phyloP scores from a whole-genome alignment of 2,329 filamentous ascomycete species.

The Plectosphaerella cucumerina region DNA sequence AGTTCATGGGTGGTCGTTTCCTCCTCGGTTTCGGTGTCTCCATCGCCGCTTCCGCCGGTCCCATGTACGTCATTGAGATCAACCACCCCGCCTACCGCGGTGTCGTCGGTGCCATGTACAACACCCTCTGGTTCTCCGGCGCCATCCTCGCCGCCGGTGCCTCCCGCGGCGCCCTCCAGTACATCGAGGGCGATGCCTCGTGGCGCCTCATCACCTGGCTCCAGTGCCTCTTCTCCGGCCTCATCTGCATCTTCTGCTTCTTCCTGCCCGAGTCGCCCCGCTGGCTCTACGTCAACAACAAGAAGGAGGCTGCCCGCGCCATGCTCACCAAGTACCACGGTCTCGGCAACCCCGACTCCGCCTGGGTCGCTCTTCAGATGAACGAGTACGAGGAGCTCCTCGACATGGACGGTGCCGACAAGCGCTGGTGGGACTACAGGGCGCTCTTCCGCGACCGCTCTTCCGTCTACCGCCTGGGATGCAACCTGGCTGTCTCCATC shows the following conservation, averaged over 20 bases:
- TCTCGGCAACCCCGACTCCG: conserved; percentile 30
- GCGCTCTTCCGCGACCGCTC: conserved; percentile 35
- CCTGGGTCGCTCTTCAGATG: conserved; percentile 30
- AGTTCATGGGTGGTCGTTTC: conserved; percentile 55
- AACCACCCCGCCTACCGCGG: conserved; percentile 60
- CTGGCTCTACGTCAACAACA: conserved; percentile 33
- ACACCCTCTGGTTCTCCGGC: conserved; percentile 29
- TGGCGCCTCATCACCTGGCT: conserved; percentile 37
- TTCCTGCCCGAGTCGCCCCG: conserved; percentile 31
- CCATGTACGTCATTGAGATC: conserved; percentile 61
- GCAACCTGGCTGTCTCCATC: conserved; percentile 35
- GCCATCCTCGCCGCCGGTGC: conserved; percentile 42
- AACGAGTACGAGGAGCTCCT: conserved; percentile 38
- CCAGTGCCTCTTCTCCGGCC: conserved; percentile 30
- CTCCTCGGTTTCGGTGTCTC: conserved; percentile 54
- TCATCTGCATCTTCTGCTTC: conserved; percentile 24
- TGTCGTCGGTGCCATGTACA: conserved; percentile 51
- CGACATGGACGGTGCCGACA: conserved; percentile 37
- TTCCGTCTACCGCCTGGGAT: conserved; percentile 38
- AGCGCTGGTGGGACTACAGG: conserved; percentile 44
- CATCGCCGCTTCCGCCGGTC: conserved; percentile 55
- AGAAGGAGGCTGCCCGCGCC: conserved; percentile 18
- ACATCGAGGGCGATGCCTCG: conserved; percentile 22
- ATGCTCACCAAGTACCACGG: conserved; percentile 37
- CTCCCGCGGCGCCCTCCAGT: conserved; percentile 33